A percentile compares a stretch with the other conserved stretches of the same genome.
These are phyloP conservation scores for Scenedesmus sp. DNA, from an alignment of 163 green algal genomes.

Conservation along the genomic window DNA sequence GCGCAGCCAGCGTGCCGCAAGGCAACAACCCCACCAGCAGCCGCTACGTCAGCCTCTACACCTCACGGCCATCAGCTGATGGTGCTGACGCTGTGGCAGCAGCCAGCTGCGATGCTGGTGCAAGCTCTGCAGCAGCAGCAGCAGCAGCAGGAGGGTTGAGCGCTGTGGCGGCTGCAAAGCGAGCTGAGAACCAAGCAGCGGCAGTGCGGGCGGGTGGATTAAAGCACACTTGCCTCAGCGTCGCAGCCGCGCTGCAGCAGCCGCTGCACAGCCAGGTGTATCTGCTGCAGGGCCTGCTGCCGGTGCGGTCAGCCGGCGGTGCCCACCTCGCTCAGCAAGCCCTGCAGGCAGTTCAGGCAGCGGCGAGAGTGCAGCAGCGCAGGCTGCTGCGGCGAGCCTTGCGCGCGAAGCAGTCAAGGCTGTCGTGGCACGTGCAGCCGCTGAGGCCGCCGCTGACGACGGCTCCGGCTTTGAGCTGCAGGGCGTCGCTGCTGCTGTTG, in stretches of 20 bases:
- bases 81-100: background rate
- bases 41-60: slow-evolving; percentile 14
- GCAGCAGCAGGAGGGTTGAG: background rate
- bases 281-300: background rate
- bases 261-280: slow-evolving; percentile 26
- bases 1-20: slow-evolving; percentile 20
- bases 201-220: background rate
- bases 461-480: background rate
- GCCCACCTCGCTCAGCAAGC: background rate
- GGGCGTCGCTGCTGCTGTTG: background rate
- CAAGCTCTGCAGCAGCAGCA: background rate
- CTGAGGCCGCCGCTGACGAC: background rate
- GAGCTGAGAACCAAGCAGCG: background rate
- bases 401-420: slow-evolving; percentile 19
- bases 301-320: background rate
- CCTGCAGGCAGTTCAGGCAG: background rate
- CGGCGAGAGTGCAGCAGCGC: slow-evolving; percentile 20
- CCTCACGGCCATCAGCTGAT: background rate
- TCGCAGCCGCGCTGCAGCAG: background rate
- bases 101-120: background rate
- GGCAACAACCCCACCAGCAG: slow-evolving; percentile 44
- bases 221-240: slow-evolving; percentile 20
- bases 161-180: background rate
- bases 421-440: slow-evolving; percentile 15
- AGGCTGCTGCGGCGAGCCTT: slow-evolving; percentile 16